Base-by-base conservation (phyloP, 2,329 filamentous ascomycete genomes). In the Coniochaeta prunicola region DNA sequence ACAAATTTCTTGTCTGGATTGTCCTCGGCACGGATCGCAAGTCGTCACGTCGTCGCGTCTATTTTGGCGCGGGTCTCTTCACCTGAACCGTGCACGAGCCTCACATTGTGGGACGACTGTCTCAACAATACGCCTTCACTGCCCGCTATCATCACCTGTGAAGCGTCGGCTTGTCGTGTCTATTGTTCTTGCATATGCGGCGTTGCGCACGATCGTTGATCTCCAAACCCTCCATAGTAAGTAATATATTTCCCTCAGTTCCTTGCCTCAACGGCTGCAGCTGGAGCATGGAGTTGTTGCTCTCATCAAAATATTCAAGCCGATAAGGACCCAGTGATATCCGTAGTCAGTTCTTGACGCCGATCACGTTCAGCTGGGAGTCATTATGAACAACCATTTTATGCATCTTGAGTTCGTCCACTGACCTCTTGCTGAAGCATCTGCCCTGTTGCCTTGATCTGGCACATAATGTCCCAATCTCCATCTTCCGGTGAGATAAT, bases 401-500 rank as follows among this genome's bases (percentile, higher is more conserved):
- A 12, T 17, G 13, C 30, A 9, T 8, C 15, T 7, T 28, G 13
- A 5, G 7, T 21, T 26, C 28, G 28, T 13, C 12, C 40, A 26
- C 24, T 50, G 26, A 50, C 45, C 13, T 30, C 26, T 15, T 28
- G n/a, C n/a, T 31, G 36, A 3, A 55, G 30, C 30, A 19, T 55
- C 28, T 26, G 36, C 28, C n/a, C 56, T 55, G 45, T 36, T 59
- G 57, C 34, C 53, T 24, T 31, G 24, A 26, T 7, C 30, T 31
- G 30, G 17, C 7, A 57, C 59, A 59, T 26, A 38, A 68, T 68
- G 66, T 67, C 65, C 36, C 65, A 68, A 57, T 77, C 76, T 67
- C 74, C 76, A 64, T 74, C 73, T 61, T 71, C 77, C 56, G 73
- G 73, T 64, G 76, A 78, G 70, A 75, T 79, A 60, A 81, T 81